Percentiles rank a stretch among this genome's conserved stretches.
These are phyloP conservation scores for Camellia lanceoleosa DNA, from an alignment of 148 eudicot species.

Conservation along the genomic window DNA sequence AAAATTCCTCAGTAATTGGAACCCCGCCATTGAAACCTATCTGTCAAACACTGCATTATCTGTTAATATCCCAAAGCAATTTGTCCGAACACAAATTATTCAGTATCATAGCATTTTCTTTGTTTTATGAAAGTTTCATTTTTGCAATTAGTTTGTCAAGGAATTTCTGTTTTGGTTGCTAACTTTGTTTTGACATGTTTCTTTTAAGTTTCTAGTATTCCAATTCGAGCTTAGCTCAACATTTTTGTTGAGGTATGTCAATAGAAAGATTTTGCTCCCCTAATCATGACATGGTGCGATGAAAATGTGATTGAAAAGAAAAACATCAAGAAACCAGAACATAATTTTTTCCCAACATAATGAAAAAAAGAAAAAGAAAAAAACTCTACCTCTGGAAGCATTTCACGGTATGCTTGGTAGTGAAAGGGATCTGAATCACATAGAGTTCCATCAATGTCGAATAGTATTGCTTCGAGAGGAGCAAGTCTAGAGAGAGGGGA, in stretches of 20 bases:
- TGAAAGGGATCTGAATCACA: slow-evolving; percentile 96
- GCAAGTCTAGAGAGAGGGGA: slow-evolving; percentile 53
- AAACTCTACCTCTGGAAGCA: slow-evolving; percentile 70
- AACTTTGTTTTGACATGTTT: too few relatives aligned
- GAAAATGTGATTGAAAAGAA: not conserved
- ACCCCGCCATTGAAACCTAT: slow-evolving; percentile 82
- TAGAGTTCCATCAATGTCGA: slow-evolving; percentile 87
- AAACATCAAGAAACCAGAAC: not conserved
- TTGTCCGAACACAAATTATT: not conserved
- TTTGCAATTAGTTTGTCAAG: too few relatives aligned
- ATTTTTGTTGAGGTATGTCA: not conserved
- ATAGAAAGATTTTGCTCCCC: not conserved
- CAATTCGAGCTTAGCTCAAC: too few relatives aligned
- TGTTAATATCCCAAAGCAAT: not conserved
- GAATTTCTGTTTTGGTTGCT: too few relatives aligned
- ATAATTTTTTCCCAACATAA: not conserved
- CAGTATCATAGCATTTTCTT: too few relatives aligned
- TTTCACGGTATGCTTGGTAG: slow-evolving; percentile 63
- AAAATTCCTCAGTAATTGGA: slow-evolving; percentile 72
- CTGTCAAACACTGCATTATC: slow-evolving; percentile 33
- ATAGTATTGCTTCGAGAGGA: slow-evolving; percentile 81
- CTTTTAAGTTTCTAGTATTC: too few relatives aligned
- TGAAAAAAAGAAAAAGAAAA: not conserved
- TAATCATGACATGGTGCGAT: not conserved
- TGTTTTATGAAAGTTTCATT: too few relatives aligned